Percentiles rank a stretch among this genome's conserved stretches.
Conservation (phyloP, 305 asterid species). For the Fraxinus angustifolia region DNA sequence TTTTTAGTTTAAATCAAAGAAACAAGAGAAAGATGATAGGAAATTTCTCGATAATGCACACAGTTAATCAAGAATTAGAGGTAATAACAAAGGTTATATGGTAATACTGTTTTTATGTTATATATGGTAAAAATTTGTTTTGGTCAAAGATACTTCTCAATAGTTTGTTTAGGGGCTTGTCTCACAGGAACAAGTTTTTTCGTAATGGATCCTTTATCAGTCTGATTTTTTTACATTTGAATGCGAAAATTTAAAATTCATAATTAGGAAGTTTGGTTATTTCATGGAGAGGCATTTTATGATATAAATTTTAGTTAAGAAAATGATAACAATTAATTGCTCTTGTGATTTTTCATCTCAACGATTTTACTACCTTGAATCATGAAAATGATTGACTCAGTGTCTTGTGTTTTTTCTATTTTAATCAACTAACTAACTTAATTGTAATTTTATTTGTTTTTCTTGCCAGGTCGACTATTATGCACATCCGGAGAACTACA, state of each 20-base stretch:
- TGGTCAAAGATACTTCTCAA: neutral
- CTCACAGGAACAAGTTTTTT: neutral
- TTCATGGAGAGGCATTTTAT: neutral
- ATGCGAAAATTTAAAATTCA: neutral
- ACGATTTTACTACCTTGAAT: neutral
- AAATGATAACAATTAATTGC: neutral
- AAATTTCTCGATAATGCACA: neutral
- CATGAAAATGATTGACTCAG: neutral
- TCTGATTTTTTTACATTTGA: neutral
- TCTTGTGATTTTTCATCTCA: neutral
- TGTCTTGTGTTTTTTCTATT: neutral
- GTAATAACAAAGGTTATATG: neutral
- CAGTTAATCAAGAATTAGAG: neutral
- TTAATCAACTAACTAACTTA: neutral
- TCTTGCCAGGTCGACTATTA: slow-evolving; percentile 75
- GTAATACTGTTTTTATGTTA: neutral
- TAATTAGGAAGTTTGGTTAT: neutral
- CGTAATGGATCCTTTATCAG: neutral
- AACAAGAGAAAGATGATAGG: neutral
- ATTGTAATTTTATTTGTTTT: slow-evolving; percentile 12
- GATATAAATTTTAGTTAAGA: neutral
- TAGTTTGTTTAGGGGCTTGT: neutral
- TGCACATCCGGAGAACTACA: slow-evolving; percentile 84
- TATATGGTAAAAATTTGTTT: neutral
- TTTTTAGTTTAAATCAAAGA: neutral